Base-by-base conservation (phyloP, 805 yeast genomes). In the Ogataea paraovalis region DNA sequence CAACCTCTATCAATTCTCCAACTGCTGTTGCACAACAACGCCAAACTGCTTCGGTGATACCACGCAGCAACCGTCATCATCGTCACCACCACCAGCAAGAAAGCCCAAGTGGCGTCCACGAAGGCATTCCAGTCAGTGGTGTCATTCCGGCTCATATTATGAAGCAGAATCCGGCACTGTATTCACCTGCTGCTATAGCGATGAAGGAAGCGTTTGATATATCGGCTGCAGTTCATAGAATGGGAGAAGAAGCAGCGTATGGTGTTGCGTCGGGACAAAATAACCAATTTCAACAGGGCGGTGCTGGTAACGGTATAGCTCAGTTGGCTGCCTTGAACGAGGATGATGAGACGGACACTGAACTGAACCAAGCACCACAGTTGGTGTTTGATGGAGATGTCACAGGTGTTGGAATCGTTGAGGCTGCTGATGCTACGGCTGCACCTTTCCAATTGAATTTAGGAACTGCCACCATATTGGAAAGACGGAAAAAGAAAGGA, bases 151-250 rank as follows among this genome's bases (percentile, higher is more conserved):
- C 54, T 13, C 58, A 54, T 34, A 48, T 52, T 9, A 25, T 52
- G 42, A 47, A 42, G 32, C 49, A 51, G 18, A 55, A 52, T 19
- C 59, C 54, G 12, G 61, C 68, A 3, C 49, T 75, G 50, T 78
- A 74, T 57, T 73, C 81, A 12, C 83, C 84, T 8, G 82, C 80
- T 4, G 81, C 81, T 2, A 76, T 73, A 51, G 83, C 82, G 2
- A 69, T 79, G 64, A 71, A 78, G 49, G 84, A 79, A 50, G 83
- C 82, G 13, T 78, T 78, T 61, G 84, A 79, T 56, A 75, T 79
- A 19, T 76, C 83, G 1, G 68, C 81, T n/a, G 83, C 83, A 0
- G 82, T 79, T 13, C 82, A 76, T 57, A 68, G 83, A 60, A 72
- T 74, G 71, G 79, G 78, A 2, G 83, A 79, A 62, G 83, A 77